These are phyloP conservation scores for Ceratocystis cacaofunesta DNA, from an alignment of 2,329 filamentous ascomycete species.

Conservation along the genomic window DNA sequence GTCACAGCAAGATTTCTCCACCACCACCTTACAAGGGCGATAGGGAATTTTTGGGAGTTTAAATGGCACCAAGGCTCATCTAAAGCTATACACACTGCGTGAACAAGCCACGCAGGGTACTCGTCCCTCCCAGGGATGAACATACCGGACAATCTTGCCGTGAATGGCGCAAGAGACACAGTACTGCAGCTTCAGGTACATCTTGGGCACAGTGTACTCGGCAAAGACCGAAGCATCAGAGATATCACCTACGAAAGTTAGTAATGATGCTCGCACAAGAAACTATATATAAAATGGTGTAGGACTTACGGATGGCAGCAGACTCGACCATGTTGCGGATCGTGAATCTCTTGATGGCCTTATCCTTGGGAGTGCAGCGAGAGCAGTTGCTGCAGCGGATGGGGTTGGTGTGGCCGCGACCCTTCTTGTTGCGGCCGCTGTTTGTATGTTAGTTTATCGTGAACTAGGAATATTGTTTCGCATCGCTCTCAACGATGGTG, in stretches of 20 bases:
- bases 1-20: constrained; percentile 4
- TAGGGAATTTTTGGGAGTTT: constrained; percentile 23
- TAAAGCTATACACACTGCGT: constrained; percentile 20
- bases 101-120: constrained; percentile 27
- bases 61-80: constrained; percentile 44
- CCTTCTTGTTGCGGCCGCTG: constrained; percentile 99
- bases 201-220: constrained; percentile 99
- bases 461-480: constrained; percentile 17
- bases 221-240: constrained; percentile 98
- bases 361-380: constrained; percentile 94
- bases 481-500: neutral
- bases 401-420: constrained; percentile 98
- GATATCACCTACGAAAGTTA: constrained; percentile 70
- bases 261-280: neutral
- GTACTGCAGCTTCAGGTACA: constrained; percentile 99
- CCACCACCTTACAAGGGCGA: constrained; percentile 17
- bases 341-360: constrained; percentile 99
- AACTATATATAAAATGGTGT: neutral
- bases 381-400: constrained; percentile 66
- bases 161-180: constrained; percentile 99
- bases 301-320: constrained; percentile 88
- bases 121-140: constrained; percentile 46
- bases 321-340: constrained; percentile 99
- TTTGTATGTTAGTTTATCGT: constrained; percentile 7
- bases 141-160: constrained; percentile 99